Conservation (phyloP, 371 early-diverging fungal species). For the Quaeritorhiza haematococci region DNA sequence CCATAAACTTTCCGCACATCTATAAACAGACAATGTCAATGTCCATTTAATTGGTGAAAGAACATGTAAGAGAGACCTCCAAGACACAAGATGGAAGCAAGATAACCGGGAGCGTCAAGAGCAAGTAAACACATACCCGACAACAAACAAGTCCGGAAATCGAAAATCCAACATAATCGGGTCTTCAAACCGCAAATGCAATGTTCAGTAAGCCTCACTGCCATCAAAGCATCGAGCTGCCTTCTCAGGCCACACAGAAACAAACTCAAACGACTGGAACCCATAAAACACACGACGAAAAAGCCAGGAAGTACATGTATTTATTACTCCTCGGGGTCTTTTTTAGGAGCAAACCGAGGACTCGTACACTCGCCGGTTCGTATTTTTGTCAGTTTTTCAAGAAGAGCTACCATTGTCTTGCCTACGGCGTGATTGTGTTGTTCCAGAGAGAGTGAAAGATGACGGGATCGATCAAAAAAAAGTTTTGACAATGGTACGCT, state of each 20-base stretch:
- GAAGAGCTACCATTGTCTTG: constrained; percentile 79
- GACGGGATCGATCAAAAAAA: too few species aligned
- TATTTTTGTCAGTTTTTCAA: constrained; percentile 61
- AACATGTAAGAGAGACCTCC: neutral
- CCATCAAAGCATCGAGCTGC: too few species aligned
- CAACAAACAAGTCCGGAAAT: constrained; percentile 87
- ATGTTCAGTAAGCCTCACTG: neutral
- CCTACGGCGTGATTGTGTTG: too few species aligned
- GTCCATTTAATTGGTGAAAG: neutral
- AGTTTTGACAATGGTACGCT: too few species aligned
- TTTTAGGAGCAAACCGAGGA: constrained; percentile 80
- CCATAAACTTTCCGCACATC: too few species aligned
- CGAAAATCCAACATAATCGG: constrained; percentile 68
- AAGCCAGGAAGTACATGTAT: too few species aligned
- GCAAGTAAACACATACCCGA: constrained; percentile 51
- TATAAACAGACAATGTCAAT: too few species aligned
- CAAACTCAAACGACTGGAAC: neutral
- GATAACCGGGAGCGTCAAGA: neutral
- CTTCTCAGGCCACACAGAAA: too few species aligned
- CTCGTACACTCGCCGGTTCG: constrained; percentile 72
- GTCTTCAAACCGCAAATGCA: constrained; percentile 6
- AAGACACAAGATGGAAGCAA: neutral
- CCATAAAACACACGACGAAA: constrained; percentile 7
- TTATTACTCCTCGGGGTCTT: constrained; percentile 78
- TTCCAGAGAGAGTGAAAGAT: too few species aligned